Percentiles rank a stretch among this genome's conserved stretches.
phyloP scores from a whole-genome alignment of 2,329 filamentous ascomycete genomes.

The Colletotrichum sp. region DNA sequence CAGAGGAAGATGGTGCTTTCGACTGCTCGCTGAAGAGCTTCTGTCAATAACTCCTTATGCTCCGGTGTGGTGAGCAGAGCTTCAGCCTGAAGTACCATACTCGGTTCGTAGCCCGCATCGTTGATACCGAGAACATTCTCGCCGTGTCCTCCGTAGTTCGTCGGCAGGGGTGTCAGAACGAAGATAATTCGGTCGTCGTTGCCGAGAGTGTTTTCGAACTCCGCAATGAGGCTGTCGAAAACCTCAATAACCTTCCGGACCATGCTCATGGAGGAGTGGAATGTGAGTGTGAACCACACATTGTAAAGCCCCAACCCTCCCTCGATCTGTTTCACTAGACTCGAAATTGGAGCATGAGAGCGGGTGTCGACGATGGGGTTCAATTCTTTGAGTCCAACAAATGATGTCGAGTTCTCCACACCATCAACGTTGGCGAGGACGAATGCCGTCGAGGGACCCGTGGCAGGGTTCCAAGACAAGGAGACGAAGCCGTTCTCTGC shows the following conservation, averaged over 20 bases:
- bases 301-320: neutral
- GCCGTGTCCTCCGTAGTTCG: neutral
- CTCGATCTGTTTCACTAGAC: neutral
- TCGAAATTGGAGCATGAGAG: neutral
- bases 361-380: neutral
- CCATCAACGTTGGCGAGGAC: neutral
- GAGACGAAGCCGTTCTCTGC: neutral
- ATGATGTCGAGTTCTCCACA: neutral
- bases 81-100: neutral
- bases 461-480: neutral
- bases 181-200: neutral
- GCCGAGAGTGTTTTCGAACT: neutral
- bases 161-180: constrained; percentile 9
- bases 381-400: neutral
- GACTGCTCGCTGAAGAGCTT: constrained; percentile 26
- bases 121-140: constrained; percentile 1
- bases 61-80: constrained; percentile 26
- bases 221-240: neutral
- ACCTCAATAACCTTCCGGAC: neutral
- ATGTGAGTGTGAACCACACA: constrained; percentile 1
- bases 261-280: neutral
- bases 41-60: constrained; percentile 29
- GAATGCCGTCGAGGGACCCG: neutral
- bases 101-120: neutral
- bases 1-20: neutral